phyloP scores from a whole-genome alignment of 2,329 filamentous ascomycete species.

The Shiraia bambusicola region DNA sequence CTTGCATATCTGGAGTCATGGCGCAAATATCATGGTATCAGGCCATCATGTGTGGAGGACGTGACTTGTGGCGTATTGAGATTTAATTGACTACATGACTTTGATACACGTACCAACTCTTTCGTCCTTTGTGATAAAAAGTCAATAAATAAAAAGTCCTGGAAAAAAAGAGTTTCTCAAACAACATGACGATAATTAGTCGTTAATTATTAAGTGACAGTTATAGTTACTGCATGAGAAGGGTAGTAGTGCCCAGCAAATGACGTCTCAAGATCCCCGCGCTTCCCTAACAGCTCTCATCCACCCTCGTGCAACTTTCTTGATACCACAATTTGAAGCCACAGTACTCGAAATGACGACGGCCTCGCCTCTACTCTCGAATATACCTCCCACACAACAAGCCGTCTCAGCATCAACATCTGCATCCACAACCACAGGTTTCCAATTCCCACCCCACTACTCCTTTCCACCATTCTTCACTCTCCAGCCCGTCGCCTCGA shows the following conservation, averaged over 20 bases:
- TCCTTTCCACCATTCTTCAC: slow-evolving; percentile 85
- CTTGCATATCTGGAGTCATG: slow-evolving; percentile 1
- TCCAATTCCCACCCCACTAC: slow-evolving; percentile 57
- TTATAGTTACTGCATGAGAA: too few species aligned
- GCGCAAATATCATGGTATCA: background rate
- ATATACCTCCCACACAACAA: slow-evolving; percentile 8
- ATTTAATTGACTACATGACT: too few species aligned
- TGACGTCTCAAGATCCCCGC: slow-evolving; percentile 23
- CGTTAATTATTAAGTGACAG: too few species aligned
- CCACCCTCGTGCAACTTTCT: background rate
- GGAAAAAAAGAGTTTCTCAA: too few species aligned
- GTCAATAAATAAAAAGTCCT: too few species aligned
- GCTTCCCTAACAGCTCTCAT: background rate
- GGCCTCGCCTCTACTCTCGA: slow-evolving; percentile 7
- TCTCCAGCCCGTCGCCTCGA: slow-evolving; percentile 72
- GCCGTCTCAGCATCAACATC: slow-evolving; percentile 10
- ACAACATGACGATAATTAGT: too few species aligned
- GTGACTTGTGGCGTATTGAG: background rate
- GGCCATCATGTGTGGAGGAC: too few species aligned
- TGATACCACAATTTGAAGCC: too few species aligned
- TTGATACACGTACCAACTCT: too few species aligned
- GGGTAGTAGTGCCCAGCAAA: slow-evolving; percentile 7
- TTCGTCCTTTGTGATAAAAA: too few species aligned
- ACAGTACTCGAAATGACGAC: slow-evolving; percentile 23
- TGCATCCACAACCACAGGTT: slow-evolving; percentile 22